Conservation (phyloP, 768 basidiomycete genomes). For the Termitomyces sp. region DNA sequence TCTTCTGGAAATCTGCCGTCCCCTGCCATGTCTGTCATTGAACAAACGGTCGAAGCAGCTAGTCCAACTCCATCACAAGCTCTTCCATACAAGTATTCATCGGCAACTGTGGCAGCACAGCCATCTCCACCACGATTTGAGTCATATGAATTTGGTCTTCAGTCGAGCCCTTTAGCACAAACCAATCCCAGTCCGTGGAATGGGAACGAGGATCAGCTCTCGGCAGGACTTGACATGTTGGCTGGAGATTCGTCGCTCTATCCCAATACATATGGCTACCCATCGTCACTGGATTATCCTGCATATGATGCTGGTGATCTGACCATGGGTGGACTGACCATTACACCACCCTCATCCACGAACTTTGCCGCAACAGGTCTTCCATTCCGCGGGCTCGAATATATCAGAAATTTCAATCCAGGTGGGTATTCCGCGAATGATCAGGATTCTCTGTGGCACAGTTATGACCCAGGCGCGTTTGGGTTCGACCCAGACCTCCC, state of each 20-base stretch:
- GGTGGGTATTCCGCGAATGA: conserved; percentile 45
- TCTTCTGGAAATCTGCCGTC: conserved; percentile 72
- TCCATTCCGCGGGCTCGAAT: conserved; percentile 85
- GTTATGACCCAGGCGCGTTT: conserved; percentile 73
- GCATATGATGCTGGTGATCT: conserved; percentile 40
- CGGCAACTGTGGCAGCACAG: conserved; percentile 47
- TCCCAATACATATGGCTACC: conserved; percentile 41
- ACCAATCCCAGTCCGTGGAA: conserved; percentile 44
- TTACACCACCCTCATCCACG: conserved; percentile 53
- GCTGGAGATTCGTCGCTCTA: conserved; percentile 42
- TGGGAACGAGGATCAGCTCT: conserved; percentile 33
- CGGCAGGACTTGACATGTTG: conserved; percentile 40
- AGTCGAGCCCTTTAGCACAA: conserved; percentile 35
- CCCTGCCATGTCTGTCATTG: conserved; percentile 53
- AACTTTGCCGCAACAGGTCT: conserved; percentile 69
- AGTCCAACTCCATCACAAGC: conserved; percentile 52
- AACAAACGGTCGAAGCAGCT: conserved; percentile 44
- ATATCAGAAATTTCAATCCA: conserved; percentile 73
- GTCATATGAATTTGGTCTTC: conserved; percentile 45
- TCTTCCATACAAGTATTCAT: conserved; percentile 41
- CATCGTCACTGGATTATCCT: conserved; percentile 38
- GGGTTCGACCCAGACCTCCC: conserved; percentile 76
- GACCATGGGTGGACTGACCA: conserved; percentile 43
- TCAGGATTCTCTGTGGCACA: conserved; percentile 54
- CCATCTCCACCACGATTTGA: conserved; percentile 56